Evolutionary conservation across 345 rosid genomes (phyloP).

Genomic region (Heritiera littoralis): DNA sequence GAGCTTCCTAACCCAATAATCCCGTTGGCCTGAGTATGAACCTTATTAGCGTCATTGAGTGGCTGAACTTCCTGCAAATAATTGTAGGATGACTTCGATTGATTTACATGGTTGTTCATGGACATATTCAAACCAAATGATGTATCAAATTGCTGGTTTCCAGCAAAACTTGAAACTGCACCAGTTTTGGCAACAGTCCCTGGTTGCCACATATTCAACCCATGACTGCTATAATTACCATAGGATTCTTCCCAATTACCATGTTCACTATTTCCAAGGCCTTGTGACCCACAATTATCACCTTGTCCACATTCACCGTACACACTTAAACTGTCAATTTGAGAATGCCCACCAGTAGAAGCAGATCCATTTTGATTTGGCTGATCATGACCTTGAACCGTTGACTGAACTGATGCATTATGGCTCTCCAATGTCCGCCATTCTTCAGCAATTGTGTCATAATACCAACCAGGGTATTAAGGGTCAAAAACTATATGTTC

Average conservation of each 20-base stretch:
- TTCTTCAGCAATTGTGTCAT: slow-evolving; percentile 63
- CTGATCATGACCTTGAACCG: slow-evolving; percentile 46
- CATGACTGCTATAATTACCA: slow-evolving; percentile 43
- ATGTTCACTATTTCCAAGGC: slow-evolving; percentile 40
- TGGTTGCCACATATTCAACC: slow-evolving; percentile 50
- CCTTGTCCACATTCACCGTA: slow-evolving; percentile 44
- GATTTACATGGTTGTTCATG: slow-evolving; percentile 41
- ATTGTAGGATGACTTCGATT: slow-evolving; percentile 33
- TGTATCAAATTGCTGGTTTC: slow-evolving; percentile 48
- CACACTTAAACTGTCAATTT: slow-evolving; percentile 33
- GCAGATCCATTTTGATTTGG: slow-evolving; percentile 61
- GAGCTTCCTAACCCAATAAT: slow-evolving; percentile 46
- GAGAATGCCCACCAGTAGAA: slow-evolving; percentile 33
- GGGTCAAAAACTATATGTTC: slow-evolving; percentile 88
- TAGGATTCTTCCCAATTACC: slow-evolving; percentile 55
- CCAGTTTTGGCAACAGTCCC: slow-evolving; percentile 39
- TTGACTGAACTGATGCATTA: slow-evolving; percentile 52
- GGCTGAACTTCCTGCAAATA: slow-evolving; percentile 36
- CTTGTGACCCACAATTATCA: slow-evolving; percentile 46
- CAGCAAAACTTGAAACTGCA: slow-evolving; percentile 41
- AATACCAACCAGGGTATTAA: slow-evolving; percentile 96
- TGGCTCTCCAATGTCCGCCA: slow-evolving; percentile 76
- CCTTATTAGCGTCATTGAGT: slow-evolving; percentile 36
- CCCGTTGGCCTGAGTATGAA: slow-evolving; percentile 54
- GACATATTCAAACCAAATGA: slow-evolving; percentile 44